Evolutionary conservation across 108 stramenopile genomes (phyloP).

Genomic region (Discostella stelligeroides): DNA sequence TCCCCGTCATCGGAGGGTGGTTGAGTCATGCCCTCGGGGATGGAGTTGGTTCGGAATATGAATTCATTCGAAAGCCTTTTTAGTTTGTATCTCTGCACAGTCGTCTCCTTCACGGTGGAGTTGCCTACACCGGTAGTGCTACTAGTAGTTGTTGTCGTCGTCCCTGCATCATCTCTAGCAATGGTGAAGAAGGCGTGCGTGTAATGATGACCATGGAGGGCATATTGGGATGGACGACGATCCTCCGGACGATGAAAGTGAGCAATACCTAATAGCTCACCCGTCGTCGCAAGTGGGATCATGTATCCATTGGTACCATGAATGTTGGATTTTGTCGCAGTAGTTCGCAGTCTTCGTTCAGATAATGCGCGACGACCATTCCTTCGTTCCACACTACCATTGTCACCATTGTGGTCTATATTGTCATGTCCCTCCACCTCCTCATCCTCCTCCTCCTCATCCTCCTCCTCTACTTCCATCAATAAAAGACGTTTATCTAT

Average conservation of each 20-base stretch:
- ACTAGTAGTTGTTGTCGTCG: too few species aligned
- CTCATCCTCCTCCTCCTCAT: not conserved
- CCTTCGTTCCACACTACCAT: not conserved
- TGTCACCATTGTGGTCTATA: not conserved
- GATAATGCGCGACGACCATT: constrained; percentile 38
- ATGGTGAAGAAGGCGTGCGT: constrained; percentile 59
- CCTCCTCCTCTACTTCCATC: not conserved
- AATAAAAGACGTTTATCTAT: constrained; percentile 9
- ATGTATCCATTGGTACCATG: constrained; percentile 89
- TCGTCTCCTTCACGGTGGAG: constrained; percentile 37
- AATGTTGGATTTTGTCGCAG: constrained; percentile 42
- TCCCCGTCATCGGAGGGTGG: constrained; percentile 64
- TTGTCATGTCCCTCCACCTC: not conserved
- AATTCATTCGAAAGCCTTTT: constrained; percentile 75
- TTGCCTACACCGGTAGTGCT: constrained; percentile 40
- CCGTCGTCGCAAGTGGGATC: constrained; percentile 57
- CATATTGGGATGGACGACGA: constrained; percentile 67
- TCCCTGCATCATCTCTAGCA: constrained; percentile 40
- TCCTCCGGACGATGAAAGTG: constrained; percentile 86
- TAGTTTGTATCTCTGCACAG: constrained; percentile 41
- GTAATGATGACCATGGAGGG: constrained; percentile 89
- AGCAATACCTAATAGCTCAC: constrained; percentile 80
- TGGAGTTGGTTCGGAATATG: constrained; percentile 49
- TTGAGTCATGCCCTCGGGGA: constrained; percentile 11
- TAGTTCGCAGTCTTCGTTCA: not conserved